A percentile compares a stretch with the other conserved stretches of the same genome.
Conservation (phyloP, 129 eudicot genomes). For the Mikania micrantha region DNA sequence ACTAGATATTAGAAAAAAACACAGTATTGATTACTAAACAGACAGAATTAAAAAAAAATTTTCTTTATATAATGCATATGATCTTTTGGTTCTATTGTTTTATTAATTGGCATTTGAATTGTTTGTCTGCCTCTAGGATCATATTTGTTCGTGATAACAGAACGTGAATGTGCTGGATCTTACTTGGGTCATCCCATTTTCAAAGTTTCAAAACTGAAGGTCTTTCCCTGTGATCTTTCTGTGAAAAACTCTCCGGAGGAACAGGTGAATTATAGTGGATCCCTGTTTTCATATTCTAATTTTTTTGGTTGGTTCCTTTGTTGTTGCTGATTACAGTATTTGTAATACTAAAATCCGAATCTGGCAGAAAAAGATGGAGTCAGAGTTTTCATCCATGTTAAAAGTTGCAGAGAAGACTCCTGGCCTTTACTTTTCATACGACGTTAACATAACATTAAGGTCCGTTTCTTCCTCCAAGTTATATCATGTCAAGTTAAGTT, state of each 20-base stretch:
- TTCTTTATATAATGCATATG: neutral
- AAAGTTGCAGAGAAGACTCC: constrained; percentile 72
- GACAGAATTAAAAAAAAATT: neutral
- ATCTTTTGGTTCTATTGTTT: constrained; percentile 2
- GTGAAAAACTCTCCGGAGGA: constrained; percentile 64
- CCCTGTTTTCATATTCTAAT: neutral
- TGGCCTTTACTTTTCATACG: constrained; percentile 87
- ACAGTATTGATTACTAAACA: neutral
- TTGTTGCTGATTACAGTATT: neutral
- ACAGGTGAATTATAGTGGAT: constrained; percentile 41
- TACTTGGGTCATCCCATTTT: constrained; percentile 89
- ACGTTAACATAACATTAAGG: constrained; percentile 94
- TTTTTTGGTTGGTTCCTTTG: neutral
- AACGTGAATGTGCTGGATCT: constrained; percentile 75
- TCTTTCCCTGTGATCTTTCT: constrained; percentile 83
- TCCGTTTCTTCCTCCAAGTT: constrained; percentile 21
- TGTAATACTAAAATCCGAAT: neutral
- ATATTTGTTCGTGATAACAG: constrained; percentile 70
- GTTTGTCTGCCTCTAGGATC: constrained; percentile 45
- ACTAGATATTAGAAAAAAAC: neutral
- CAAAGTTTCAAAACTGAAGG: constrained; percentile 68
- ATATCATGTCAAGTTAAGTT: neutral
- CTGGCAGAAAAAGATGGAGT: constrained; percentile 84
- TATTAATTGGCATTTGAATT: constrained; percentile 2
- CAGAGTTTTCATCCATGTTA: constrained; percentile 64